Percentiles rank a stretch among this genome's conserved stretches.
These are phyloP conservation scores for Populus alba DNA, from an alignment of 345 rosid species.

Conservation along the genomic window DNA sequence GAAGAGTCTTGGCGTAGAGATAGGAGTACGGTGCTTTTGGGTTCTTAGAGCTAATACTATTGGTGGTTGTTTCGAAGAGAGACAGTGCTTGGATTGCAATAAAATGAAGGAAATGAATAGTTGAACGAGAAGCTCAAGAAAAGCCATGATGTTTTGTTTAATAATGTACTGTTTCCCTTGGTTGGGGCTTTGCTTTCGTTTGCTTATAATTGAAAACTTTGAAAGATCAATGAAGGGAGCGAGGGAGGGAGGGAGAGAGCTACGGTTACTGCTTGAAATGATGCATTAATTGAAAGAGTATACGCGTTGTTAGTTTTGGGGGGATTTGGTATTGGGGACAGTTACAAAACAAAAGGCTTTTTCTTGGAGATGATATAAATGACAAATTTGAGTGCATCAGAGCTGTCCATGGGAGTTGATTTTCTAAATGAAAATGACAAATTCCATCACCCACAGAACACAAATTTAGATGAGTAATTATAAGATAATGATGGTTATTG, in stretches of 20 bases:
- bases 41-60: constrained; percentile 50
- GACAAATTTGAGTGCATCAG: background rate
- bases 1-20: constrained; percentile 14
- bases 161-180: background rate
- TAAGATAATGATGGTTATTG: background rate
- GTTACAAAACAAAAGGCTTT: background rate
- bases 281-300: background rate
- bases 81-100: constrained; percentile 23
- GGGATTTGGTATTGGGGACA: background rate
- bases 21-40: constrained; percentile 9
- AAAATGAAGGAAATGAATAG: constrained; percentile 22
- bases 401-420: background rate
- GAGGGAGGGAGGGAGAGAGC: background rate
- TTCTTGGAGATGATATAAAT: background rate
- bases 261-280: background rate
- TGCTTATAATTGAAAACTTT: background rate
- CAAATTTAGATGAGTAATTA: background rate
- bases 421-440: background rate
- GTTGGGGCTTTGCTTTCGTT: background rate
- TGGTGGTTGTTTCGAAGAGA: constrained; percentile 36
- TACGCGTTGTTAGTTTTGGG: background rate
- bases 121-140: constrained; percentile 3
- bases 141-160: constrained; percentile 20
- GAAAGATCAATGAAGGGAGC: background rate
- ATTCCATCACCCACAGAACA: no score